Conservation (phyloP, 257 asterid species). For the Eustoma russellianum region DNA sequence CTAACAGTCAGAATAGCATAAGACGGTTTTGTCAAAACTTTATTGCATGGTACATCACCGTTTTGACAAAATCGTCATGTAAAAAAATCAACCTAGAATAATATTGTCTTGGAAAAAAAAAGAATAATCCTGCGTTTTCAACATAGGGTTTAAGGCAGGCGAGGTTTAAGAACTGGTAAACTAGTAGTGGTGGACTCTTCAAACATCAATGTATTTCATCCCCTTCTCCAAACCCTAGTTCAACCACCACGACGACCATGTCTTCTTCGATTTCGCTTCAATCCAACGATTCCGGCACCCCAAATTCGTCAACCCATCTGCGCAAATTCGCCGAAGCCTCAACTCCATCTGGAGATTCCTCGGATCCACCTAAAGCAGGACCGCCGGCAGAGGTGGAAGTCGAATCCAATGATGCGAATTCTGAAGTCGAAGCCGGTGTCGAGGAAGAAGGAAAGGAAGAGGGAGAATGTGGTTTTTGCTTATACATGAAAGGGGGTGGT, state of each 20-base stretch:
- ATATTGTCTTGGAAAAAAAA: too few species aligned
- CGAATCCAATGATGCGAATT: slow-evolving; percentile 2
- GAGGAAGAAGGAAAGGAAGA: slow-evolving; percentile 35
- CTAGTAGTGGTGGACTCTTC: too few species aligned
- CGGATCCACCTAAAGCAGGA: slow-evolving; percentile 22
- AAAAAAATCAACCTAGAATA: too few species aligned
- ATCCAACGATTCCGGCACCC: slow-evolving; percentile 14
- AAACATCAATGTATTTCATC: slow-evolving; percentile 12
- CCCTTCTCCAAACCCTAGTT: slow-evolving; percentile 23
- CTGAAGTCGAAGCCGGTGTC: slow-evolving; percentile 3
- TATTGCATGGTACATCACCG: too few species aligned
- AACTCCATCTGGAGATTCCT: slow-evolving; percentile 13
- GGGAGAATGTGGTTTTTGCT: slow-evolving; percentile 75
- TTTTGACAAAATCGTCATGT: too few species aligned
- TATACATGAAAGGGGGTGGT: slow-evolving; percentile 82
- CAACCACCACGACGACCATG: slow-evolving; percentile 24
- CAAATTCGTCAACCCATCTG: slow-evolving; percentile 5
- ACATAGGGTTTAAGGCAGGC: too few species aligned
- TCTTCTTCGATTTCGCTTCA: slow-evolving; percentile 24
- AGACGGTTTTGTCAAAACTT: too few species aligned
- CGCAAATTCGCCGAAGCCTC: slow-evolving; percentile 11
- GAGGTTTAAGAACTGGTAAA: too few species aligned
- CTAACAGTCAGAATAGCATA: too few species aligned
- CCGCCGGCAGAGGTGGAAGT: slow-evolving; percentile 10
- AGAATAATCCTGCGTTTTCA: too few species aligned